Conservation (phyloP, 148 eudicot species). For the Persicaria tinctoria region DNA sequence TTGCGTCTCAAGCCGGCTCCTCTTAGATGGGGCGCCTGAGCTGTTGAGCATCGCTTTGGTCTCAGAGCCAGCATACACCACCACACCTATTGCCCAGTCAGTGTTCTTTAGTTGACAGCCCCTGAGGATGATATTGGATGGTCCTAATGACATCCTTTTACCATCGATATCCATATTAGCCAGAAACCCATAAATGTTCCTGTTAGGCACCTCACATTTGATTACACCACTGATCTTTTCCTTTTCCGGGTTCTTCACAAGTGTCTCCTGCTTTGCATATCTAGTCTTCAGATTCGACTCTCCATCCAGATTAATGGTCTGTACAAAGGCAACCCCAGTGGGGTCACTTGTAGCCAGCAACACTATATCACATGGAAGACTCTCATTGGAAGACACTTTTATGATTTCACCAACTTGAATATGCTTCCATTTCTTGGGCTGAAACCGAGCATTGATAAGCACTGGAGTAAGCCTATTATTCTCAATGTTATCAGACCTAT, state of each 20-base stretch:
- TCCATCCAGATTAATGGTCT: slow-evolving; percentile 94
- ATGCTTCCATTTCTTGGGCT: slow-evolving; percentile 74
- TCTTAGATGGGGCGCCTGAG: slow-evolving; percentile 95
- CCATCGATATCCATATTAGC: slow-evolving; percentile 89
- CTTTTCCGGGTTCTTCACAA: slow-evolving; percentile 45
- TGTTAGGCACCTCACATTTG: slow-evolving; percentile 89
- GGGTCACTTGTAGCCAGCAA: slow-evolving; percentile 90
- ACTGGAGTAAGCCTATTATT: slow-evolving; percentile 69
- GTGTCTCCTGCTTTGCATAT: slow-evolving; percentile 97
- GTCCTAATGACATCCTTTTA: slow-evolving; percentile 85
- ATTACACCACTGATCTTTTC: slow-evolving; percentile 66
- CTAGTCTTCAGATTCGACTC: slow-evolving; percentile 95
- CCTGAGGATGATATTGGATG: slow-evolving; percentile 88
- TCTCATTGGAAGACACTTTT: slow-evolving; percentile 62
- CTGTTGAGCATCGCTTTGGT: slow-evolving; percentile 98
- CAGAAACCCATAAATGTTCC: slow-evolving; percentile 92
- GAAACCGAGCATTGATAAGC: slow-evolving; percentile 50
- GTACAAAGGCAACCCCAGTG: slow-evolving; percentile 94
- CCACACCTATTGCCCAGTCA: slow-evolving; percentile 82
- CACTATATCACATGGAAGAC: slow-evolving; percentile 94
- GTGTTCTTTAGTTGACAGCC: slow-evolving; percentile 98
- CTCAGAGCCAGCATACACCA: slow-evolving; percentile 86
- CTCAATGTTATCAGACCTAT: slow-evolving; percentile 69
- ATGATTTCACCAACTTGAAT: slow-evolving; percentile 82
- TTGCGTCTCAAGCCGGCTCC: slow-evolving; percentile 85